Evolutionary conservation across 2,329 filamentous ascomycete genomes (phyloP), one percentile per base, ranked within the genome.

Genomic region (Trichoderma afroharzianum): DNA sequence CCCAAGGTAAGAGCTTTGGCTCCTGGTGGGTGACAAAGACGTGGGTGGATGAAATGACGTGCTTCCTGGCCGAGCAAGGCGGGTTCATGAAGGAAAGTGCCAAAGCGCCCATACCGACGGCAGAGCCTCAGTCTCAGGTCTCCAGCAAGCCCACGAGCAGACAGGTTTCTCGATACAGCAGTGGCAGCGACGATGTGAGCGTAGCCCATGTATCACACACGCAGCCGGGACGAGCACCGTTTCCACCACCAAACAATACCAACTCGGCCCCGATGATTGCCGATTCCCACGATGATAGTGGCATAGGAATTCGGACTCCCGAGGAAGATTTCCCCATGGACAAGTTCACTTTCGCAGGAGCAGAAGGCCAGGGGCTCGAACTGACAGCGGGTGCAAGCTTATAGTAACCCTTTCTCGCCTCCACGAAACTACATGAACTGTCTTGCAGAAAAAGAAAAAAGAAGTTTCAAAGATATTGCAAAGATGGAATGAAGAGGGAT

Each of bases 1-100:
- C 89, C 53, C 91, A 92, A 74, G 92, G 92, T 21, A 90, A 91
- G 78, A 95, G 92, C 77, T 97, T 95, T 78, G 92, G 93, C n/a
- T 91, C 92, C 6, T 97, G 94, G 94, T 96, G 93, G 93, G 93
- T 98, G 71, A 94, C 94, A 4, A 97, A 98, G 80, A 95, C 95
- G 71, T 98, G 95, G 86, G 88, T 98, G 67, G 95, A 98, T 78
- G 95, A 98, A 82, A 97, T 97, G 93, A 90, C 94, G 63, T 87
- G 92, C 71, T 98, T 97, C 87, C 85, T 97, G 75, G 94, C 93
- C 0, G 94, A 97, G 77, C 91, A 95, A 76, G 95, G 95, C 64
- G 95, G 95, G 0, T 98, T 98, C 78, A 90, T 98, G 84, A 86
- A 86, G 74, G 86, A 87, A 72, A 88, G 83, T 74, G 82, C 81